Evolutionary conservation across 2,329 filamentous ascomycete genomes (phyloP).

Genomic region (Nigrospora oryzae): DNA sequence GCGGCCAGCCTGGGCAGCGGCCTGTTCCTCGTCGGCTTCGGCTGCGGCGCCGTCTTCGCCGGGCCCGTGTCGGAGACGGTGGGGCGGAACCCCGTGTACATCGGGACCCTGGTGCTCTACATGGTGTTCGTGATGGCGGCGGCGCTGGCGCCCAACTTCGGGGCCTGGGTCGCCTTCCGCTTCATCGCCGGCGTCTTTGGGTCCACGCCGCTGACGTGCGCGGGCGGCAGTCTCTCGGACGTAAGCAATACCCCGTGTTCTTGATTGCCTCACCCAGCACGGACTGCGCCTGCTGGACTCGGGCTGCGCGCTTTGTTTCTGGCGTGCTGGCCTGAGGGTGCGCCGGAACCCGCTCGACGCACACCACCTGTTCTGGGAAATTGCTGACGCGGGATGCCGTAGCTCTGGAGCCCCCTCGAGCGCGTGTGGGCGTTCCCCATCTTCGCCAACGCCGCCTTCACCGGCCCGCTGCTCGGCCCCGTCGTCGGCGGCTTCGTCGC

Average conservation of each 20-base stretch:
- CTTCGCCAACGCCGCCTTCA: conserved; percentile 12
- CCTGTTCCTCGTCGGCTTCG: conserved; percentile 28
- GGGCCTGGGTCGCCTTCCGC: conserved; percentile 33
- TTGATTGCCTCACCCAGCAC: no score
- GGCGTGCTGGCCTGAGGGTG: no score
- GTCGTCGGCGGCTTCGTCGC: conserved; percentile 20
- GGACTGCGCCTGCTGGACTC: no score
- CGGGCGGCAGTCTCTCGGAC: conserved; percentile 33
- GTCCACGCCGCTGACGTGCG: conserved; percentile 32
- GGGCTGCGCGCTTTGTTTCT: no score
- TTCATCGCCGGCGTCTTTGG: conserved; percentile 38
- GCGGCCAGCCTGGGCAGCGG: conserved; percentile 11
- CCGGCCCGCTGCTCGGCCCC: conserved; percentile 18
- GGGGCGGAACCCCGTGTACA: conserved; percentile 29
- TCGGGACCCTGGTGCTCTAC: conserved; percentile 27
- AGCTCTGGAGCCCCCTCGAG: conserved; percentile 20
- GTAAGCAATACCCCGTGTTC: no score
- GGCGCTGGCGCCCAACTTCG: conserved; percentile 31
- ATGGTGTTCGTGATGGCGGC: conserved; percentile 35
- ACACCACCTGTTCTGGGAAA: no score
- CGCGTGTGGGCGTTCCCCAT: conserved; percentile 13
- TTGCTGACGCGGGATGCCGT: no score
- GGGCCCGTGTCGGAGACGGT: conserved; percentile 29
- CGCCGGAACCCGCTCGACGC: no score
- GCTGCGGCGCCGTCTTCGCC: conserved; percentile 24